Percentiles rank a stretch among this genome's conserved stretches.
Conservation (phyloP, 2,329 filamentous ascomycete species). For the Colletotrichum musicola region DNA sequence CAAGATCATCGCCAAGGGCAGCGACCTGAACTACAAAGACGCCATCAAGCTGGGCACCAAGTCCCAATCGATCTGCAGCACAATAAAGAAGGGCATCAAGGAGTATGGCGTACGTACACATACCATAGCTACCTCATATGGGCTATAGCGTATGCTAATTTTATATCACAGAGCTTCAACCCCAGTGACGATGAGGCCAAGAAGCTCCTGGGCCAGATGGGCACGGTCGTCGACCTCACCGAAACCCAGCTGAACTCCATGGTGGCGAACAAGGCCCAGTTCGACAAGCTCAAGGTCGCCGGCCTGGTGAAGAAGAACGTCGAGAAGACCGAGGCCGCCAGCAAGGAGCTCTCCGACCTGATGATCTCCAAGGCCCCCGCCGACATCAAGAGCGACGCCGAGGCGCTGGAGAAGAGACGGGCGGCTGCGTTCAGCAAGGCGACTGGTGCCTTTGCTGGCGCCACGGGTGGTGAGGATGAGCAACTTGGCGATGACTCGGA, state of each 20-base stretch:
- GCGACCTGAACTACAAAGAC: slow-evolving; percentile 30
- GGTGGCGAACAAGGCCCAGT: slow-evolving; percentile 18
- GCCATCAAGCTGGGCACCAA: slow-evolving; percentile 33
- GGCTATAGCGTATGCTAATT: not conserved
- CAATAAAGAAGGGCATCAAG: slow-evolving; percentile 31
- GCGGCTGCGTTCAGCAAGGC: slow-evolving; percentile 29
- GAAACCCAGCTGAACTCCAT: slow-evolving; percentile 25
- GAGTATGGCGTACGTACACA: slow-evolving; percentile 12
- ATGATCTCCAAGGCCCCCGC: slow-evolving; percentile 25
- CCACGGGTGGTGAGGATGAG: slow-evolving; percentile 29
- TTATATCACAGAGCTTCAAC: not conserved
- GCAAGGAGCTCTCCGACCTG: slow-evolving; percentile 25
- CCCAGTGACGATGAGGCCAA: slow-evolving; percentile 27
- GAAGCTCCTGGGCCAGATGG: slow-evolving; percentile 28
- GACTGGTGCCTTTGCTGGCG: slow-evolving; percentile 9
- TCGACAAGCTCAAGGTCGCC: slow-evolving; percentile 29
- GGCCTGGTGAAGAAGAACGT: slow-evolving; percentile 35
- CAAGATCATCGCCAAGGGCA: slow-evolving; percentile 32
- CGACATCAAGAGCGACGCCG: slow-evolving; percentile 12
- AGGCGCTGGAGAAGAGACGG: slow-evolving; percentile 28
- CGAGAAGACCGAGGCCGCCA: slow-evolving; percentile 23
- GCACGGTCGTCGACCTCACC: slow-evolving; percentile 19
- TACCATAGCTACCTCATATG: not conserved
- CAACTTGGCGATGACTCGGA: slow-evolving; percentile 29
- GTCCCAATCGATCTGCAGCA: slow-evolving; percentile 26